phyloP scores from a whole-genome alignment of 164 flowering plant genomes.

The Macadamia tetraphylla region DNA sequence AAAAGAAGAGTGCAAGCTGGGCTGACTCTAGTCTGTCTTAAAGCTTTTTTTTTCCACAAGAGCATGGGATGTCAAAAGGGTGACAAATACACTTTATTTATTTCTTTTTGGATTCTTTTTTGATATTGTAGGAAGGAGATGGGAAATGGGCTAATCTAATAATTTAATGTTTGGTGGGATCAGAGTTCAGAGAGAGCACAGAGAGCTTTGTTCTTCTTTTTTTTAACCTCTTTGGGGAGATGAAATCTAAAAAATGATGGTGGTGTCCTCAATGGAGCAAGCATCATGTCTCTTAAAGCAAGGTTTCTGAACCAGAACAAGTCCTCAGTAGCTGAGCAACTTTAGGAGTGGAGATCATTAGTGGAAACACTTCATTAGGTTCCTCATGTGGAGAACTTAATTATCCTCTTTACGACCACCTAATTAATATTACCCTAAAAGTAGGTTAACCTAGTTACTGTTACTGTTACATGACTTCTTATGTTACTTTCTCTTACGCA shows the following conservation, averaged over 20 bases:
- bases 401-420: not conserved
- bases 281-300: constrained; percentile 66
- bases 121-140: too few species aligned
- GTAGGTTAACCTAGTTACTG: too few species aligned
- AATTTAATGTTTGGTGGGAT: too few species aligned
- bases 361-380: not conserved
- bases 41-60: constrained; percentile 2
- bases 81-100: not conserved
- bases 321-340: constrained; percentile 17
- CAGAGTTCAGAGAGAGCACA: too few species aligned
- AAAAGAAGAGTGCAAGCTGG: constrained; percentile 8
- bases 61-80: constrained; percentile 15
- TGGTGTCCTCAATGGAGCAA: constrained; percentile 49
- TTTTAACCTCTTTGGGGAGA: not conserved
- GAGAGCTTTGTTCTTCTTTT: too few species aligned
- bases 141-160: too few species aligned
- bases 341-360: not conserved
- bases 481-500: too few species aligned
- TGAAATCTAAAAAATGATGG: constrained; percentile 25
- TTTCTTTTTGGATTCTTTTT: too few species aligned
- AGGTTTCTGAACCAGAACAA: constrained; percentile 12
- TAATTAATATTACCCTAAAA: too few species aligned
- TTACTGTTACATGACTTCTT: too few species aligned
- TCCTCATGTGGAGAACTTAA: not conserved
- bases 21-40: not conserved